Conservation (phyloP, 257 asterid genomes). For the Nemophila menziesii region DNA sequence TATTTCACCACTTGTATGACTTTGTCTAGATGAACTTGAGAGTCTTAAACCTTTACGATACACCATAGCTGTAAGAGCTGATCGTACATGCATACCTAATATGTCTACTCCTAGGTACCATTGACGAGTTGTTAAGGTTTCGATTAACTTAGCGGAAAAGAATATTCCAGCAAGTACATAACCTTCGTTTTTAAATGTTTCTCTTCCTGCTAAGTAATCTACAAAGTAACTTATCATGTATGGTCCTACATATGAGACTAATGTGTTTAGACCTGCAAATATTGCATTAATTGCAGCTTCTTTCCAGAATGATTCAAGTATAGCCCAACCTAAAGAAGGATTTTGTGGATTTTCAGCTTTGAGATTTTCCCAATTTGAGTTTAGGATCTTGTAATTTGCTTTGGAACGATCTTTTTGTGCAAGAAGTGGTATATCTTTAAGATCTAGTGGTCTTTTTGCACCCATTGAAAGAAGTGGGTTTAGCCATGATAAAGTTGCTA, state of each 20-base stretch:
- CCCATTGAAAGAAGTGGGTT: conserved; percentile 87
- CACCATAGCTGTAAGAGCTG: conserved; percentile 91
- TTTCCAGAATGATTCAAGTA: conserved; percentile 70
- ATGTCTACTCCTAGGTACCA: conserved; percentile 96
- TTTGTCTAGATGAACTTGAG: conserved; percentile 58
- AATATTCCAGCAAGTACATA: conserved; percentile 68
- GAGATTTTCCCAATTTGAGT: conserved; percentile 74
- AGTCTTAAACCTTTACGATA: conserved; percentile 64
- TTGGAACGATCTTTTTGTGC: conserved; percentile 84
- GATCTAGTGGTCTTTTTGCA: conserved; percentile 87
- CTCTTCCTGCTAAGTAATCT: conserved; percentile 59
- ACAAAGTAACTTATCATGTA: conserved; percentile 85
- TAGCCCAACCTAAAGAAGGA: conserved; percentile 86
- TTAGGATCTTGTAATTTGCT: conserved; percentile 59
- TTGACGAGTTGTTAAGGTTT: conserved; percentile 66
- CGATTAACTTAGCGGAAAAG: conserved; percentile 64
- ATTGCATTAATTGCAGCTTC: conserved; percentile 77
- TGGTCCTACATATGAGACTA: conserved; percentile 83
- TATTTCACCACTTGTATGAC: conserved; percentile 57
- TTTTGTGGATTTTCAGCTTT: conserved; percentile 42
- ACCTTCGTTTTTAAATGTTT: conserved; percentile 57
- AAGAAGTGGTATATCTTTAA: conserved; percentile 77
- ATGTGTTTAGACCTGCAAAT: conserved; percentile 65
- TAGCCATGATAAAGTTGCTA: conserved; percentile 87
- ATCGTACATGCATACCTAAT: conserved; percentile 85